Evolutionary conservation across 2,329 filamentous ascomycete species (phyloP), one percentile per base, ranked within the genome.

Genomic region (Aspergillus quadrilineatus): DNA sequence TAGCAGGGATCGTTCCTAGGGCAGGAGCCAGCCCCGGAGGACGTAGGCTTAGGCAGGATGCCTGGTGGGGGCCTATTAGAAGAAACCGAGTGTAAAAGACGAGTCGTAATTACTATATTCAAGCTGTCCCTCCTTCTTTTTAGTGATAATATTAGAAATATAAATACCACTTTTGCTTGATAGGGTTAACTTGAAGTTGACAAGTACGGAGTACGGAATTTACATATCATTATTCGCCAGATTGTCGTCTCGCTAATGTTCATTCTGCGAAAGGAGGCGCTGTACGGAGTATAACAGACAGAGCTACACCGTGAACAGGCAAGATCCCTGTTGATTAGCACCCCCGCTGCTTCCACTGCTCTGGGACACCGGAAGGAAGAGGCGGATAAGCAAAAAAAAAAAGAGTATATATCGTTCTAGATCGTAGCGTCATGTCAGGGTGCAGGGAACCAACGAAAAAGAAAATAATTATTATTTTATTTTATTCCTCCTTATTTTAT

Each of bases 341-440:
- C 59, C 58, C 64, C 65, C 65, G 61, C 65, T 61, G 63, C 58
- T 66, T 64, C 64, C 65, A 67, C 60, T 65, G 55, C 57, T 60
- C 60, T 66, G 60, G 66, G 63, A 63, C 60, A 51, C 44, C 60
- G 53, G 52, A 52, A 58, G 54, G 55, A 53, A 48, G 52, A 46
- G 51, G 49, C 55, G 56, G 58, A 50, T 48, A 56, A 47, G 22
- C 43, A 44, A 52, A 44, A 43, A 36, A 37, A 51, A 54, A 22
- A 42, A 29, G 22, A 22, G 22, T 14, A 29, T 10, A 54, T 67
- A 62, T 61, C 62, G 61, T 66, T 67, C 66, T 65, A 64, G 67
- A 71, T 71, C 66, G 63, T 15, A 28, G 15, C 6, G 22, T 50
- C 22, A 26, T 8, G 36, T 56, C 34, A 30, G 37, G 44, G 46